phyloP scores from a whole-genome alignment of 129 eudicot species.

The Flaveria ramosissima region DNA sequence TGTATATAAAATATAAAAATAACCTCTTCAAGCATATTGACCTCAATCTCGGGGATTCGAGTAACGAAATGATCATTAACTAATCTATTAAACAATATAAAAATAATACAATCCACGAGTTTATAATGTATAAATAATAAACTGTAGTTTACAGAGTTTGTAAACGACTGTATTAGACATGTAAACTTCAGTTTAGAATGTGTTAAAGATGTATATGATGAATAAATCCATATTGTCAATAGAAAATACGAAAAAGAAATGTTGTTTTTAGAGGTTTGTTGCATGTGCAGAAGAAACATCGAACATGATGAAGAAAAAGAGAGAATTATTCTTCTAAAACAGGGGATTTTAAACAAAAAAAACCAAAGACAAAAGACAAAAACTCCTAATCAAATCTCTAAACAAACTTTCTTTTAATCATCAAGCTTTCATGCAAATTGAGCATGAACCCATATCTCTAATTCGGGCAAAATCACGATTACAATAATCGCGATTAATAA shows the following conservation, averaged over 20 bases:
- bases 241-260: not conserved
- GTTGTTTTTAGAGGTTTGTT: not conserved
- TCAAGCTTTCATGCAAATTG: not conserved
- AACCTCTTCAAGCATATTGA: not conserved
- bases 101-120: not conserved
- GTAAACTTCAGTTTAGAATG: too few species aligned
- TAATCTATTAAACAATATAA: not conserved
- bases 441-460: not conserved
- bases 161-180: too few species aligned
- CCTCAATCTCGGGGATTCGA: not conserved
- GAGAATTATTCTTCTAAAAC: not conserved
- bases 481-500: not conserved
- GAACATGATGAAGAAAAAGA: too few species aligned
- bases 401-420: not conserved
- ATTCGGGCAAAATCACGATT: conserved; percentile 1
- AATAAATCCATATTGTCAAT: too few species aligned
- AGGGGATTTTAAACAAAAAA: not conserved
- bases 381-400: too few species aligned
- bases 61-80: not conserved
- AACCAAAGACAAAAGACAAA: not conserved
- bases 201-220: too few species aligned
- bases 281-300: too few species aligned
- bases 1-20: not conserved
- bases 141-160: too few species aligned
- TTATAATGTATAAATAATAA: too few species aligned